phyloP scores from a whole-genome alignment of 2,329 filamentous ascomycete genomes.

The Sporothrix globosa region DNA sequence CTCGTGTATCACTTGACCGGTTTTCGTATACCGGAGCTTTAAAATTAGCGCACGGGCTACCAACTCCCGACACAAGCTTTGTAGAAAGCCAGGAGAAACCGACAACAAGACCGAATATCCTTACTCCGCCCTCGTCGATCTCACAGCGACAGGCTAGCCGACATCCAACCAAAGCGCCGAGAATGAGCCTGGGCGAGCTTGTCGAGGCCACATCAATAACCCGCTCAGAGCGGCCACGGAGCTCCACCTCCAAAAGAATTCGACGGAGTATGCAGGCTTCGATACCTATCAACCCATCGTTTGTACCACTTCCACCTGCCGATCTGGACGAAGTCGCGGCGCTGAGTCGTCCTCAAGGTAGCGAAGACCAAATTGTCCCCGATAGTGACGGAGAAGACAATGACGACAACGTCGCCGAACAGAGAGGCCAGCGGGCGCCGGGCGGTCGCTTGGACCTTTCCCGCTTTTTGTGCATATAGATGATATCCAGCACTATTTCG shows the following conservation, averaged over 20 bases:
- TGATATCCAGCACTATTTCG: not conserved
- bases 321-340: slow-evolving; percentile 58
- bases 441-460: slow-evolving; percentile 51
- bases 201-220: slow-evolving; percentile 24
- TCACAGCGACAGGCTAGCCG: not conserved
- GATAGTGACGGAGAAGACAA: slow-evolving; percentile 57
- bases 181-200: slow-evolving; percentile 33
- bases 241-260: slow-evolving; percentile 33
- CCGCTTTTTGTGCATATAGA: slow-evolving; percentile 50
- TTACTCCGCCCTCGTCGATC: slow-evolving; percentile 29
- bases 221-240: slow-evolving; percentile 1
- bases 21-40: slow-evolving; percentile 37
- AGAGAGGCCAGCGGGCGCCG: too few species aligned
- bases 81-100: not conserved
- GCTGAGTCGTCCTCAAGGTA: slow-evolving; percentile 54
- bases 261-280: slow-evolving; percentile 31
- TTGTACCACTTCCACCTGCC: slow-evolving; percentile 59
- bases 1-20: slow-evolving; percentile 34
- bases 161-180: not conserved
- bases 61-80: slow-evolving; percentile 45
- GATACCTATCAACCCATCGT: slow-evolving; percentile 55
- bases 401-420: not conserved
- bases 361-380: slow-evolving; percentile 60
- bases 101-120: not conserved
- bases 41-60: slow-evolving; percentile 48